Conservation (phyloP, 352 stramenopile genomes). For the Pythium scleroteichum region DNA sequence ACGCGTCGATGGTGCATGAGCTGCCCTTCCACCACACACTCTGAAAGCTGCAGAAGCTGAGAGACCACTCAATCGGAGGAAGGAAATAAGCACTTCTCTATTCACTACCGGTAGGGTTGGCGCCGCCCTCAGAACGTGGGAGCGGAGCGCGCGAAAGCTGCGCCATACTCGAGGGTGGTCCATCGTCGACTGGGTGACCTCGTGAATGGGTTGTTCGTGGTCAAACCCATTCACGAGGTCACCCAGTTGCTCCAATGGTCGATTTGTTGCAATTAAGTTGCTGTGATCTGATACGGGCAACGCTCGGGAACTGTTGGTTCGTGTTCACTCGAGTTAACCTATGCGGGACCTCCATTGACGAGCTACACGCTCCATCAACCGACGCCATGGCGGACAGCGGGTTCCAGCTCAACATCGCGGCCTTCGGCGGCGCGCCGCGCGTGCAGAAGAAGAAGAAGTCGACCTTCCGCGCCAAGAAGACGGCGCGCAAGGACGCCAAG, state of each 20-base stretch:
- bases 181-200: slow-evolving; percentile 9
- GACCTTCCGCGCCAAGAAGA: slow-evolving; percentile 78
- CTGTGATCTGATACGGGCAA: slow-evolving; percentile 13
- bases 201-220: not conserved
- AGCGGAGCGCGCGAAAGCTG: slow-evolving; percentile 50
- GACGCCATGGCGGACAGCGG: slow-evolving; percentile 39
- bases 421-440: slow-evolving; percentile 35
- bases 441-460: slow-evolving; percentile 67
- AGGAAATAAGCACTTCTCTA: not conserved
- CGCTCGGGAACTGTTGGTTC: slow-evolving; percentile 27
- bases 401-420: slow-evolving; percentile 84
- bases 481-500: slow-evolving; percentile 55
- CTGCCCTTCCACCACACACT: slow-evolving; percentile 65
- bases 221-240: slow-evolving; percentile 13
- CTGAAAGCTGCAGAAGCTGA: slow-evolving; percentile 7
- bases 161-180: slow-evolving; percentile 30
- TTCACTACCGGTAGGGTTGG: slow-evolving; percentile 22
- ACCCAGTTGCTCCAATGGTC: not conserved
- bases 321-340: slow-evolving; percentile 26
- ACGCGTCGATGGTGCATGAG: slow-evolving; percentile 77
- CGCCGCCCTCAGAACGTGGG: slow-evolving; percentile 31
- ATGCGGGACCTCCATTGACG: slow-evolving; percentile 16
- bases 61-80: not conserved
- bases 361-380: slow-evolving; percentile 10
- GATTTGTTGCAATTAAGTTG: slow-evolving; percentile 19